A percentile compares a stretch with the other conserved stretches of the same genome.
phyloP scores from a whole-genome alignment of 2,329 filamentous ascomycete genomes.

The Diaporthe eres region DNA sequence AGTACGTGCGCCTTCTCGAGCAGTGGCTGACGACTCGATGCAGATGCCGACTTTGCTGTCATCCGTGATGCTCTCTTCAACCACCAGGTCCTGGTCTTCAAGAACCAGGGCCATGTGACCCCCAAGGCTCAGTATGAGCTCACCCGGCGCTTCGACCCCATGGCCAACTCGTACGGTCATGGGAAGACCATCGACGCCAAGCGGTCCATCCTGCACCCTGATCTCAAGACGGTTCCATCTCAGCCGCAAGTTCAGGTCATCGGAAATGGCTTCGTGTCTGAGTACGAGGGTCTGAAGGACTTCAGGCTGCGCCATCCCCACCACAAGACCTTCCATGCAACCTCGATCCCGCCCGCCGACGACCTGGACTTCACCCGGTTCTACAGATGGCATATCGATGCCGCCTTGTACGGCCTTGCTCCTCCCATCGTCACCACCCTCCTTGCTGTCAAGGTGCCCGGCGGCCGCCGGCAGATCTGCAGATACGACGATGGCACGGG shows the following conservation, averaged over 20 bases:
- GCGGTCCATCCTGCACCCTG: constrained; percentile 79
- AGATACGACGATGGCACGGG: constrained; percentile 80
- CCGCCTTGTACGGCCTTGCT: constrained; percentile 81
- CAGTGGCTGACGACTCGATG: not conserved
- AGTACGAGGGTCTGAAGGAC: constrained; percentile 79
- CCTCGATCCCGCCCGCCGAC: constrained; percentile 67
- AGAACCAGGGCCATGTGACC: constrained; percentile 73
- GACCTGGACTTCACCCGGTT: constrained; percentile 68
- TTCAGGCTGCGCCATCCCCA: constrained; percentile 81
- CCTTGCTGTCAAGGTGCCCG: constrained; percentile 80
- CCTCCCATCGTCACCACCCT: constrained; percentile 81
- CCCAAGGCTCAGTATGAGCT: constrained; percentile 82
- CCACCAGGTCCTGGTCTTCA: constrained; percentile 79
- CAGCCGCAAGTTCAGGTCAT: constrained; percentile 87
- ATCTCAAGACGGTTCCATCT: constrained; percentile 84
- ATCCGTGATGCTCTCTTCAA: constrained; percentile 77
- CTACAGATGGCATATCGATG: constrained; percentile 87
- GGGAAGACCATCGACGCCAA: constrained; percentile 79
- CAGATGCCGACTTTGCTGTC: constrained; percentile 74
- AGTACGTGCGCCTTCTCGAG: not conserved
- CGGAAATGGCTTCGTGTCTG: constrained; percentile 78
- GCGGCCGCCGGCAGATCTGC: constrained; percentile 74
- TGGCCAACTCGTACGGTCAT: constrained; percentile 77
- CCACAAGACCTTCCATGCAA: constrained; percentile 82
- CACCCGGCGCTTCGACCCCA: constrained; percentile 80